Evolutionary conservation across 495 filamentous ascomycete genomes (phyloP), one percentile per base, ranked within the genome.

Genomic region (Aspergillus avenaceus): DNA sequence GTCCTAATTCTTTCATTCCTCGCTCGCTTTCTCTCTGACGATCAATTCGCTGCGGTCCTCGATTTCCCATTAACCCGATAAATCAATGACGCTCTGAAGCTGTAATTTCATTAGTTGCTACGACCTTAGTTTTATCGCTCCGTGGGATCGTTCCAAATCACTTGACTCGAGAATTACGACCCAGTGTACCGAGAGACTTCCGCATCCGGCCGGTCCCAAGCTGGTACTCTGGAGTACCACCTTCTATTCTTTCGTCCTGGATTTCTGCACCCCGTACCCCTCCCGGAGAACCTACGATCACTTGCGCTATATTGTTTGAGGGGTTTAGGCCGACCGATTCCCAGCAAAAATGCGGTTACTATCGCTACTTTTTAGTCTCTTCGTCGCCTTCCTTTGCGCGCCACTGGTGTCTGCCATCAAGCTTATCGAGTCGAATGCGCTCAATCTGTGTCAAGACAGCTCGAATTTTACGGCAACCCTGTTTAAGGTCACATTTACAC

Each of bases 401-500:
- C 72, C 73, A 42, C 29, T 73, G 41, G 68, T 62, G 25, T 65
- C 70, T 25, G 70, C 77, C 26, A 49, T 63, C 31, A 65, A 66
- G 38, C 58, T 74, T 23, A 81, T 95, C 44, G 72, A 84, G 59
- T 90, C 90, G 34, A 88, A 80, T 56, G 89, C 90, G 32, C 74
- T 95, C 49, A 86, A 82, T 53, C 71, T 87, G 25, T 95, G 90
- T 61, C 86, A 89, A 67, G 75, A 81, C 29, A 84, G 88, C 61
- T 87, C 85, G 6, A 84, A 82, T 55, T 91, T 93, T 63, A 86
- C 87, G 4, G 90, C 90, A 37, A 88, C 84, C 54, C 75, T 91
- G 22, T 93, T 95, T 76, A 84, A 86, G 47, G 85, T 93, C 64
- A 72, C 76, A 47, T 93, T 88, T 69, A 89, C 85, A 3, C 88